phyloP scores from a whole-genome alignment of 805 yeast species.

The Wickerhamiella hasegawae region DNA sequence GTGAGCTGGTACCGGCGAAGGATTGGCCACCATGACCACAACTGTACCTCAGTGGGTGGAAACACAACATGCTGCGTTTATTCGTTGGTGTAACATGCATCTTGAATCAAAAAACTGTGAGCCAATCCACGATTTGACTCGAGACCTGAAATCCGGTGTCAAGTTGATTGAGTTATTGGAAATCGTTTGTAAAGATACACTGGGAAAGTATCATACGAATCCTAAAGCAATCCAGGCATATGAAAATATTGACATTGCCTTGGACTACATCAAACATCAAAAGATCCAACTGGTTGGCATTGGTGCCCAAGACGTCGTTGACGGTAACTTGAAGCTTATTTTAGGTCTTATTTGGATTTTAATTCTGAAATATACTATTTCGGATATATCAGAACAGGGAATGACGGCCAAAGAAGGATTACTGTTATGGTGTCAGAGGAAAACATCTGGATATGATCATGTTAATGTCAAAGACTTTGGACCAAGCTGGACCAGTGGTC shows the following conservation, averaged over 20 bases:
- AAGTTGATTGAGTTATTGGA: slow-evolving; percentile 24
- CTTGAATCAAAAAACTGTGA: slow-evolving; percentile 15
- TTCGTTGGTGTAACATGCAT: slow-evolving; percentile 26
- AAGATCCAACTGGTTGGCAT: slow-evolving; percentile 24
- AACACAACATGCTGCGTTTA: slow-evolving; percentile 25
- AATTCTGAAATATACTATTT: slow-evolving; percentile 24
- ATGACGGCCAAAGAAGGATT: slow-evolving; percentile 28
- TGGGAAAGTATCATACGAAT: slow-evolving; percentile 20
- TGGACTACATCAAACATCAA: slow-evolving; percentile 22
- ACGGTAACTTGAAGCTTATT: slow-evolving; percentile 84
- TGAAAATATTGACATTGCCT: slow-evolving; percentile 24
- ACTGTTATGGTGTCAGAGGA: slow-evolving; percentile 38
- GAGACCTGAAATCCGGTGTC: slow-evolving; percentile 23
- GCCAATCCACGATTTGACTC: slow-evolving; percentile 16
- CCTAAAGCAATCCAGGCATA: slow-evolving; percentile 24
- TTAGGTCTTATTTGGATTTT: slow-evolving; percentile 73
- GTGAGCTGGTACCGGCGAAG: too few species aligned
- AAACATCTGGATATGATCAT: slow-evolving; percentile 24
- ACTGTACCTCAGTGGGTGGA: slow-evolving; percentile 26
- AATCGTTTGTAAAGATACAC: slow-evolving; percentile 21
- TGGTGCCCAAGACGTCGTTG: slow-evolving; percentile 74
- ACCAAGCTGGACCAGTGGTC: slow-evolving; percentile 37
- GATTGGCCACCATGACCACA: too few species aligned
- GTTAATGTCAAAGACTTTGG: slow-evolving; percentile 34
- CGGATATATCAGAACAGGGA: slow-evolving; percentile 26